Evolutionary conservation across 257 asterid species (phyloP).

Genomic region (Coffea eugenioides): DNA sequence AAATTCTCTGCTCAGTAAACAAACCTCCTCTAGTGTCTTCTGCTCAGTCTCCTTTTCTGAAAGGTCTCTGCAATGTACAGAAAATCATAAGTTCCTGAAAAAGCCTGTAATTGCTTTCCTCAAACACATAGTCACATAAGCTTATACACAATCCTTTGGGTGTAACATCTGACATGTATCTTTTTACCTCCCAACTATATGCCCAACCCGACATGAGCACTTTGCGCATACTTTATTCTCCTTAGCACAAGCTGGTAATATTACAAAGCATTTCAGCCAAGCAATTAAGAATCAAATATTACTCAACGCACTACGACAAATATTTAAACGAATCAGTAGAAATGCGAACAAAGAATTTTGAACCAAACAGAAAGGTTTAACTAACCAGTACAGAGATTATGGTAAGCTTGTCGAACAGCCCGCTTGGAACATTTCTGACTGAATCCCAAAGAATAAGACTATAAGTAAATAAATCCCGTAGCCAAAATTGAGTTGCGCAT

Average conservation of each 20-base stretch:
- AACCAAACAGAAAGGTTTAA: background rate
- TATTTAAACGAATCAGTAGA: background rate
- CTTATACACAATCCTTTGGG: background rate
- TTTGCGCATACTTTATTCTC: conserved; percentile 83
- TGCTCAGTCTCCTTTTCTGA: conserved; percentile 83
- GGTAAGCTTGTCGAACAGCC: conserved; percentile 94
- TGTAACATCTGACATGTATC: background rate
- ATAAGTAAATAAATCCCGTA: background rate
- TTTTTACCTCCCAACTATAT: conserved; percentile 63
- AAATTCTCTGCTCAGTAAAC: background rate
- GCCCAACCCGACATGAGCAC: conserved; percentile 71
- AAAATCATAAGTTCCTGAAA: background rate
- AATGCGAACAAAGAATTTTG: background rate
- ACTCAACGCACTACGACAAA: background rate
- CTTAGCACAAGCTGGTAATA: conserved; percentile 78
- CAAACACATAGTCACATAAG: background rate
- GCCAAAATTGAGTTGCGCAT: background rate
- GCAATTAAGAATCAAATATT: background rate
- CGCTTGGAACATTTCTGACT: conserved; percentile 94
- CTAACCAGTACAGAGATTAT: conserved; percentile 81
- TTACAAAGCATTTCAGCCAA: conserved; percentile 12
- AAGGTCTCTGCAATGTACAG: conserved; percentile 51
- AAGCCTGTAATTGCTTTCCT: background rate
- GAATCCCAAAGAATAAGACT: background rate
- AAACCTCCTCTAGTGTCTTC: conserved; percentile 79